Percentiles rank a stretch among this genome's conserved stretches.
Conservation (phyloP, 2,329 filamentous ascomycete species). For the Aspergillus sojae region DNA sequence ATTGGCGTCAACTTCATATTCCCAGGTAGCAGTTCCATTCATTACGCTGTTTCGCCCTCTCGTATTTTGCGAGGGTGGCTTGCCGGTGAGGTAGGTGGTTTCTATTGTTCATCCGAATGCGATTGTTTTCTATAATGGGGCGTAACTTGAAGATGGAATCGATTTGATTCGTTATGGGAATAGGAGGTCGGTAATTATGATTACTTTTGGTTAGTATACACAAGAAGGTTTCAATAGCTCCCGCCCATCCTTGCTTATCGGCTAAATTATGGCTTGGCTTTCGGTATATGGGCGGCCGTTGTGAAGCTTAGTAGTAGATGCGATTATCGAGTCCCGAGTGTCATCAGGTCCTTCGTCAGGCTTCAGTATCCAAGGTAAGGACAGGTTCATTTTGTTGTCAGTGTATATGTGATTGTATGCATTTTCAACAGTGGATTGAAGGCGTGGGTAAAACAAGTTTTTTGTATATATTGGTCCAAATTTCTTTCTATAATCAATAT, state of each 20-base stretch:
- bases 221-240: not conserved
- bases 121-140: not conserved
- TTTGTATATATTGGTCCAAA: constrained; percentile 14
- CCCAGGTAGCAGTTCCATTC: not conserved
- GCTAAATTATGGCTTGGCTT: not conserved
- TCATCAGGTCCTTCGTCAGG: not conserved
- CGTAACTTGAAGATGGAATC: not conserved
- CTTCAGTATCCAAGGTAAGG: not conserved
- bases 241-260: not conserved
- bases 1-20: not conserved
- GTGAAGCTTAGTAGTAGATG: not conserved
- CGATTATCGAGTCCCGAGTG: not conserved
- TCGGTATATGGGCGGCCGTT: not conserved
- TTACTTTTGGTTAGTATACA: constrained; percentile 7
- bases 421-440: not conserved
- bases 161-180: not conserved
- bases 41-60: not conserved
- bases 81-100: not conserved
- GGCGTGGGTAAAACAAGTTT: not conserved
- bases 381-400: not conserved
- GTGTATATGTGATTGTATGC: not conserved
- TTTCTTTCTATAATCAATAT: constrained; percentile 20
- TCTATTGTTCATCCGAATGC: not conserved
- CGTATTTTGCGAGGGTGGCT: not conserved
- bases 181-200: not conserved